phyloP scores from a whole-genome alignment of 352 stramenopile species.

The Globisporangium cederbergense region DNA sequence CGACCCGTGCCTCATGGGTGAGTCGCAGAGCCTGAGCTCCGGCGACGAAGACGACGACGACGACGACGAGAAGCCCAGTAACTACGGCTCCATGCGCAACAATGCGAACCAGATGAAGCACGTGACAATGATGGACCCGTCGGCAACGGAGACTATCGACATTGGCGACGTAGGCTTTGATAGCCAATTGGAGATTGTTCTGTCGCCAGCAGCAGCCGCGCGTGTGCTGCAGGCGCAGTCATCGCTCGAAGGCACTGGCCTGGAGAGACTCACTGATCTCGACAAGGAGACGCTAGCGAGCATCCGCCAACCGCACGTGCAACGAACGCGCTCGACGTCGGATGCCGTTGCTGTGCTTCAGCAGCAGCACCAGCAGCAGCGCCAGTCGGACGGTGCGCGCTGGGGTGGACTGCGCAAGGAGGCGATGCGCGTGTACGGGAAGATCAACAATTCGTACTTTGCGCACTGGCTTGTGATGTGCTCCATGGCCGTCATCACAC shows the following conservation, averaged over 20 bases:
- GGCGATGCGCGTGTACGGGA: constrained; percentile 25
- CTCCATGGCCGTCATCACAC: constrained; percentile 42
- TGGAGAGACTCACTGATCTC: constrained; percentile 2
- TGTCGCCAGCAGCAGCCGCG: background rate
- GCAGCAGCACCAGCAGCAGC: background rate
- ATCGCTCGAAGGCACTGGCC: constrained; percentile 11
- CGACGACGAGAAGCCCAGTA: constrained; percentile 10
- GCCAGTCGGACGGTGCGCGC: background rate
- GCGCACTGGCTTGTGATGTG: constrained; percentile 61
- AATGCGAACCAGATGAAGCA: background rate
- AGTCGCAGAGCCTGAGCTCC: constrained; percentile 22
- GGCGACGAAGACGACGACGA: constrained; percentile 16
- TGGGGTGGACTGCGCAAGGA: constrained; percentile 3
- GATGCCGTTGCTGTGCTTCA: background rate
- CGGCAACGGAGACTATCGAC: background rate
- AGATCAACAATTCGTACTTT: constrained; percentile 72
- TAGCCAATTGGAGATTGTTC: constrained; percentile 7
- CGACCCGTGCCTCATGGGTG: constrained; percentile 19
- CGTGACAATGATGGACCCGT: background rate
- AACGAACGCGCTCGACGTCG: constrained; percentile 10
- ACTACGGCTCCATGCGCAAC: constrained; percentile 16
- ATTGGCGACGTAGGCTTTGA: background rate
- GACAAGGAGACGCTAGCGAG: constrained; percentile 10
- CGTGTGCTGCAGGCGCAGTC: constrained; percentile 11
- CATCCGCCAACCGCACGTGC: constrained; percentile 7